Evolutionary conservation across 306 rosid species (phyloP).

Genomic region (Herpetospermum pedunculosum): DNA sequence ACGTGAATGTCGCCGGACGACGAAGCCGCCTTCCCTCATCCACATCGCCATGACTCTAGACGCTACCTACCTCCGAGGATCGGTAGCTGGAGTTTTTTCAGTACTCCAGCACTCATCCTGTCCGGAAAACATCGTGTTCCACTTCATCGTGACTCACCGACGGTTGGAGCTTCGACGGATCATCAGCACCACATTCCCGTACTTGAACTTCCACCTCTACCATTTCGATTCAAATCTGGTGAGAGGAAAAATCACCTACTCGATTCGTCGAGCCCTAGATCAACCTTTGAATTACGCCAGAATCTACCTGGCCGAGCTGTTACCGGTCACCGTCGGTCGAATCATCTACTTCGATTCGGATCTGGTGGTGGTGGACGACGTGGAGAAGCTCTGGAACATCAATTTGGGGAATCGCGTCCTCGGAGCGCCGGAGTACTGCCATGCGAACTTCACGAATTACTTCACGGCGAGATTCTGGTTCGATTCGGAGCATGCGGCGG

Average conservation of each 20-base stretch:
- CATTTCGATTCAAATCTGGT: slow-evolving; percentile 73
- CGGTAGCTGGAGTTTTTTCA: slow-evolving; percentile 73
- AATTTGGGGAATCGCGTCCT: slow-evolving; percentile 46
- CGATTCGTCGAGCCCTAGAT: slow-evolving; percentile 72
- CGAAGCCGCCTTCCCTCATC: slow-evolving; percentile 33
- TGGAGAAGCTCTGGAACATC: slow-evolving; percentile 70
- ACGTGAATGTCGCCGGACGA: slow-evolving; percentile 31
- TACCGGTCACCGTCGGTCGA: slow-evolving; percentile 46
- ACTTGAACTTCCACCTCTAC: slow-evolving; percentile 50
- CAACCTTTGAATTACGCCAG: slow-evolving; percentile 90
- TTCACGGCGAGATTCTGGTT: slow-evolving; percentile 74
- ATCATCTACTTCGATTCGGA: slow-evolving; percentile 87
- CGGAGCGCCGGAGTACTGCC: slow-evolving; percentile 89
- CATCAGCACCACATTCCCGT: slow-evolving; percentile 62
- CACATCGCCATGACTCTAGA: slow-evolving; percentile 90
- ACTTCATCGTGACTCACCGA: slow-evolving; percentile 59
- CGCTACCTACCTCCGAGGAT: slow-evolving; percentile 77
- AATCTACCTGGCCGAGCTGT: slow-evolving; percentile 66
- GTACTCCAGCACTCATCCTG: slow-evolving; percentile 82
- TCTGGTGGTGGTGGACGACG: slow-evolving; percentile 80
- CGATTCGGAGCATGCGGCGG: slow-evolving; percentile 33
- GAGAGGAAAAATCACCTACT: slow-evolving; percentile 63
- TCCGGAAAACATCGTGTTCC: slow-evolving; percentile 75
- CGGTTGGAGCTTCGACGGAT: slow-evolving; percentile 46
- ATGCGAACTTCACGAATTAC: slow-evolving; percentile 77